Conservation (phyloP, 176 grass and related monocot genomes). For the Musa beccarii region DNA sequence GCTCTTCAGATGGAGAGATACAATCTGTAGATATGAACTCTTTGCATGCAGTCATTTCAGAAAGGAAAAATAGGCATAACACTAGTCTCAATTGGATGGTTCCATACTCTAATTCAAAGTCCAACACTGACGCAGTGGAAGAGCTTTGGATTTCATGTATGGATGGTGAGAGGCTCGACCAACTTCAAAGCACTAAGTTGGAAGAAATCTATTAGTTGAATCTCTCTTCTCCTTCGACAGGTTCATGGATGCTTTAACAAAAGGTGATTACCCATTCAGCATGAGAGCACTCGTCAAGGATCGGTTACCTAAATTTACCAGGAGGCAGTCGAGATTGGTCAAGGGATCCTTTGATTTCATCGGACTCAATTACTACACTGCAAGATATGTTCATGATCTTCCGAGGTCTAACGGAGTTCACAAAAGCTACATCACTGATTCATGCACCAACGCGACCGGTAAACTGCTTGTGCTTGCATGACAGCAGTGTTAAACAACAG, state of each 20-base stretch:
- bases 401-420: constrained; percentile 14
- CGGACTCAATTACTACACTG: constrained; percentile 82
- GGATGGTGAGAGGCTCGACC: constrained; percentile 67
- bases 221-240: constrained; percentile 12
- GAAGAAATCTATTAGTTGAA: too few species aligned
- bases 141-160: constrained; percentile 85
- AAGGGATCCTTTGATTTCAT: constrained; percentile 88
- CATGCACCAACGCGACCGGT: constrained; percentile 45
- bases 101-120: constrained; percentile 51
- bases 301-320: constrained; percentile 70
- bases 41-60: constrained; percentile 30
- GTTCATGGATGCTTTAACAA: constrained; percentile 80
- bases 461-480: neutral
- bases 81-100: constrained; percentile 64
- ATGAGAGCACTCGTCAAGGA: constrained; percentile 55
- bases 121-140: constrained; percentile 49
- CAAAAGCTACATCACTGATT: constrained; percentile 61
- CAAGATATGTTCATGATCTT: constrained; percentile 46
- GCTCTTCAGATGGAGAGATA: too few species aligned
- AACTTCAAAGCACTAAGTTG: neutral
- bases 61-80: constrained; percentile 77
- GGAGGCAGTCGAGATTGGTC: constrained; percentile 45
- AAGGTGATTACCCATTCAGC: constrained; percentile 55
- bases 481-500: too few species aligned
- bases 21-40: too few species aligned